Base-by-base conservation (phyloP, 1,139 yeast species). In the Eremothecium coryli region DNA sequence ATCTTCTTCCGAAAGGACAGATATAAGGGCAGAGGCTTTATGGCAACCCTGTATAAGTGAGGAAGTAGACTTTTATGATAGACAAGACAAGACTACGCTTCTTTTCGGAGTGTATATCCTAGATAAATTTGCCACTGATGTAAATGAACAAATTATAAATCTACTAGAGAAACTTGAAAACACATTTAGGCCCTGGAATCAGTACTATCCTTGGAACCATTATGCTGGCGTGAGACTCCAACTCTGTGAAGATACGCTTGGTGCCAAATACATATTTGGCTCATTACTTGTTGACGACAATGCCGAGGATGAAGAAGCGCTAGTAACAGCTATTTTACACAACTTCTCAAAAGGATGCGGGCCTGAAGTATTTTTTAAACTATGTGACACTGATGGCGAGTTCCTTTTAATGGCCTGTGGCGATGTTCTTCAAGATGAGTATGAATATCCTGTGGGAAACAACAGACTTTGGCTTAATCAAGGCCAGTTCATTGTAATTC, bases 311-410 rank as follows among this genome's bases (percentile, higher is more conserved):
- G 57, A 54, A 31, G 58, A 51, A 31, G 29, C 42, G 1, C 23
- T 55, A 12, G 33, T 73, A 5, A 54, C 66, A 1, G 58, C 61
- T 15, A 33, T 74, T 2, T 54, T 75, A 11, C 52, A 54, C 35
- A 54, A 60, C 20, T 59, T 71, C 35, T 54, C 65, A 10, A 40
- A 32, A 16, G 21, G 23, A 9, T 32, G 43, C 4, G 54, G 56
- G 22, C 44, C 49, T 3, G 60, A 70, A 34, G 42, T 71, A 2
- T 71, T 58, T 46, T 59, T 74, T 7, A 73, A 70, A 36, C 43
- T 71, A 1, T 61, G 64, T 43, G 82, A 76, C 48, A 65, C 69
- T 1, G 78, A 71, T 32, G 73, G 74, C 3, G 85, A 78, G 40
- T 68, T 72, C 31, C 37, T 77, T 4, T 50, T 77, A 33, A 65